These are phyloP conservation scores for Fragaria nilgerrensis DNA, from an alignment of 306 rosid genomes.

Conservation along the genomic window DNA sequence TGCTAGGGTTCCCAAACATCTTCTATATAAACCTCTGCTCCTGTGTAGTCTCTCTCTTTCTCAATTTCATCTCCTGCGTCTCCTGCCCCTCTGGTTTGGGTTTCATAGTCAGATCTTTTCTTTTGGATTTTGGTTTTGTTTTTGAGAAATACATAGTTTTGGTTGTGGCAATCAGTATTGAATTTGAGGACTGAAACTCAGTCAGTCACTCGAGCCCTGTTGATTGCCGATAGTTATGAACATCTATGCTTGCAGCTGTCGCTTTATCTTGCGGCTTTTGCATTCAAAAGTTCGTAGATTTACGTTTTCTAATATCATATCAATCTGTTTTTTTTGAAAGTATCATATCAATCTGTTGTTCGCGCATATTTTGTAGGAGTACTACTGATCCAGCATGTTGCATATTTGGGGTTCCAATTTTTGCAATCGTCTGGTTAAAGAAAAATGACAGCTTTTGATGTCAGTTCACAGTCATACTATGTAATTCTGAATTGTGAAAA, in stretches of 20 bases:
- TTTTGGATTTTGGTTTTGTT: background rate
- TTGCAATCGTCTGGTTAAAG: background rate
- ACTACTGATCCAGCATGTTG: background rate
- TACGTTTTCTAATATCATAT: background rate
- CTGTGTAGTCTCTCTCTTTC: background rate
- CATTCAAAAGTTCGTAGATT: slow-evolving; percentile 51
- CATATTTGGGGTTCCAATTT: background rate
- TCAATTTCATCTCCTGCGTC: background rate
- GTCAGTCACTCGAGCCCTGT: slow-evolving; percentile 35
- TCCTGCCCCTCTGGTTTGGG: background rate
- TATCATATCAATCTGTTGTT: background rate
- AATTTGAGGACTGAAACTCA: slow-evolving; percentile 21
- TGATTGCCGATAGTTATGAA: slow-evolving; percentile 45
- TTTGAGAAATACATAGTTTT: too few relatives aligned
- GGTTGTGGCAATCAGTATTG: slow-evolving; percentile 31
- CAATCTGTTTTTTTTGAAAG: too few relatives aligned
- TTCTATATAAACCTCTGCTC: background rate
- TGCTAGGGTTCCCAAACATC: background rate
- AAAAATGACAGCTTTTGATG: too few relatives aligned
- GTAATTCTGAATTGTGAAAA: background rate
- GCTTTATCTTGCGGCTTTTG: slow-evolving; percentile 36
- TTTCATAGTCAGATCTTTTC: background rate
- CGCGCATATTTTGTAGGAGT: background rate
- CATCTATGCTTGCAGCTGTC: slow-evolving; percentile 48
- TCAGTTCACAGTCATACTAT: too few relatives aligned